These are phyloP conservation scores for Pichia nanzhaoensis DNA, from an alignment of 805 yeast species.

Conservation along the genomic window DNA sequence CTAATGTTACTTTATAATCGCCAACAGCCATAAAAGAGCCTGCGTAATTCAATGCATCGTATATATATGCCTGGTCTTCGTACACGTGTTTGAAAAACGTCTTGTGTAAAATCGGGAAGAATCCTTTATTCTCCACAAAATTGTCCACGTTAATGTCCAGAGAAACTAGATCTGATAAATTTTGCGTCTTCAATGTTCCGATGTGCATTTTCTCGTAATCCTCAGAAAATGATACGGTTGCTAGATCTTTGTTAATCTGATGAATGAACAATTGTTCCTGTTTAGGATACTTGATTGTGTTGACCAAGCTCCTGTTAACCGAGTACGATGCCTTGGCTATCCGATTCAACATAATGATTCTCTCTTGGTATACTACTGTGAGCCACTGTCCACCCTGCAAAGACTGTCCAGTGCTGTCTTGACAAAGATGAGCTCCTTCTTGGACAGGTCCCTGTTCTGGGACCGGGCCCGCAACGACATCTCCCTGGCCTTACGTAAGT, in stretches of 20 bases:
- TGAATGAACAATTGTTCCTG: slow-evolving; percentile 28
- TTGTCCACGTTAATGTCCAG: slow-evolving; percentile 14
- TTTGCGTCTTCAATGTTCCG: slow-evolving; percentile 17
- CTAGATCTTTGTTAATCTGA: slow-evolving; percentile 12
- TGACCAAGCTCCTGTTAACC: slow-evolving; percentile 18
- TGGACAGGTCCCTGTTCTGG: neutral
- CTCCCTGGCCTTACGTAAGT: slow-evolving; percentile 5
- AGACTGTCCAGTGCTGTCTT: neutral
- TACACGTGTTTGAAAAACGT: slow-evolving; percentile 23
- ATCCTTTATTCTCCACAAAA: slow-evolving; percentile 25
- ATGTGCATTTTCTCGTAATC: slow-evolving; percentile 22
- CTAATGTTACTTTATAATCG: slow-evolving; percentile 61
- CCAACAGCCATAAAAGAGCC: slow-evolving; percentile 59
- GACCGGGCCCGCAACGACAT: neutral
- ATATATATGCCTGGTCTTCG: slow-evolving; percentile 45
- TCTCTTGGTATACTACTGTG: neutral
- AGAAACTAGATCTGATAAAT: neutral
- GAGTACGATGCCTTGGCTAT: slow-evolving; percentile 6
- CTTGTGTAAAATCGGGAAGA: slow-evolving; percentile 20
- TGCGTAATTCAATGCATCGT: slow-evolving; percentile 51
- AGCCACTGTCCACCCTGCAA: too few relatives aligned
- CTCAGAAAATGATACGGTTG: slow-evolving; percentile 26
- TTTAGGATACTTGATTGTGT: slow-evolving; percentile 17
- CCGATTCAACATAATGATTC: slow-evolving; percentile 2
- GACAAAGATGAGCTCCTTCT: neutral